phyloP scores from a whole-genome alignment of 352 stramenopile species.

The Pythium coloratum region DNA sequence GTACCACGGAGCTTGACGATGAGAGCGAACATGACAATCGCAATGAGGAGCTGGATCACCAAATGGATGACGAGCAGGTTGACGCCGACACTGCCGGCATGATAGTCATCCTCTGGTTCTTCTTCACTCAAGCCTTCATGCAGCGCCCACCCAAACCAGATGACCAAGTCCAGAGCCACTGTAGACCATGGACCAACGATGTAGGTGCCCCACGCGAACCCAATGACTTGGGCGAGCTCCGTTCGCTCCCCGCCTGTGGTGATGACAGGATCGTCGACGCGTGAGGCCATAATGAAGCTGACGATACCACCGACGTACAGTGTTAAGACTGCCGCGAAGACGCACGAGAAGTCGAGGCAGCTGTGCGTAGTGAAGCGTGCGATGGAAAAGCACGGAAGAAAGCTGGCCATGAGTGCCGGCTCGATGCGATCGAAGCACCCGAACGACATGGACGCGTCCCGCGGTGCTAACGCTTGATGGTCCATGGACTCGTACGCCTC shows the following conservation, averaged over 20 bases:
- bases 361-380: background rate
- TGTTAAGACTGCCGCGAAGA: background rate
- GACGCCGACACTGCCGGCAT: background rate
- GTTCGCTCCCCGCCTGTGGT: background rate
- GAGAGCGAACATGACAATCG: background rate
- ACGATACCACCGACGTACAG: background rate
- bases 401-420: too few relatives aligned
- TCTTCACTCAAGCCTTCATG: background rate
- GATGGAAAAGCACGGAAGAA: background rate
- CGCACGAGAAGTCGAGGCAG: background rate
- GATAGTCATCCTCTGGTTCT: background rate
- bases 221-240: background rate
- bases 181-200: background rate
- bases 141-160: background rate
- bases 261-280: background rate
- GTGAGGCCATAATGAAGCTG: background rate
- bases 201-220: background rate
- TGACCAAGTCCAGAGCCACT: background rate
- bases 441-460: too few relatives aligned
- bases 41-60: background rate
- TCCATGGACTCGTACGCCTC: too few relatives aligned
- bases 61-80: background rate
- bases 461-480: too few relatives aligned
- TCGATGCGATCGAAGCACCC: too few relatives aligned
- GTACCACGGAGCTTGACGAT: background rate